Evolutionary conservation across 2,329 filamentous ascomycete species (phyloP).

Genomic region (Arthroderma uncinatum): DNA sequence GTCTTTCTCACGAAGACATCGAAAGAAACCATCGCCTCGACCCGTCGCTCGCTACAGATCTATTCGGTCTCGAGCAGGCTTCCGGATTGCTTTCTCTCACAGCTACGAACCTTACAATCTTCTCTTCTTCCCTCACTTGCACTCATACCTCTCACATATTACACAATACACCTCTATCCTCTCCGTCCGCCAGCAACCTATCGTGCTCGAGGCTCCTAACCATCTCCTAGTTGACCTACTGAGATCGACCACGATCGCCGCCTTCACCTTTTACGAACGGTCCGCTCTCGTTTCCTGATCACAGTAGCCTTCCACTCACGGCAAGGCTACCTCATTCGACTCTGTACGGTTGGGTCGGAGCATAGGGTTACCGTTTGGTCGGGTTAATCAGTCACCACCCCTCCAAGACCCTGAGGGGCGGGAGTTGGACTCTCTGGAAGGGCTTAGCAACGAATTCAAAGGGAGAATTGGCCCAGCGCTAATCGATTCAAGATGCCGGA

Average conservation of each 20-base stretch:
- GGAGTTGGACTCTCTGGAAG: not conserved
- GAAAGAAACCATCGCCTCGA: not conserved
- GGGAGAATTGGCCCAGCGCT: slow-evolving; percentile 1
- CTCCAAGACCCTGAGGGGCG: slow-evolving; percentile 1
- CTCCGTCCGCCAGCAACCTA: not conserved
- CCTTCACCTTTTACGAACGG: too few relatives aligned
- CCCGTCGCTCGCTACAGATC: not conserved
- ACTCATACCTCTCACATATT: not conserved
- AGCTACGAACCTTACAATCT: not conserved
- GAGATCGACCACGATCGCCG: not conserved
- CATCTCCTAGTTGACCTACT: not conserved
- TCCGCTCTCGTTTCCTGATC: too few relatives aligned
- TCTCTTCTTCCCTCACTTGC: not conserved
- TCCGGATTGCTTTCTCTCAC: not conserved
- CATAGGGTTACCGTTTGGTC: not conserved
- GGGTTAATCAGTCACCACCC: not conserved
- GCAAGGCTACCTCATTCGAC: not conserved
- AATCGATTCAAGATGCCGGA: slow-evolving; percentile 15
- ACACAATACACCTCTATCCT: not conserved
- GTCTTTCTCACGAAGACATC: not conserved
- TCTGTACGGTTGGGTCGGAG: not conserved
- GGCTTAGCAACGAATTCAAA: not conserved
- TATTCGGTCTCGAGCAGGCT: not conserved
- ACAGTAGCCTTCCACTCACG: not conserved
- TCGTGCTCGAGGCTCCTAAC: slow-evolving; percentile 2